Conservation (phyloP, 306 rosid species). For the Carpinus viminea region DNA sequence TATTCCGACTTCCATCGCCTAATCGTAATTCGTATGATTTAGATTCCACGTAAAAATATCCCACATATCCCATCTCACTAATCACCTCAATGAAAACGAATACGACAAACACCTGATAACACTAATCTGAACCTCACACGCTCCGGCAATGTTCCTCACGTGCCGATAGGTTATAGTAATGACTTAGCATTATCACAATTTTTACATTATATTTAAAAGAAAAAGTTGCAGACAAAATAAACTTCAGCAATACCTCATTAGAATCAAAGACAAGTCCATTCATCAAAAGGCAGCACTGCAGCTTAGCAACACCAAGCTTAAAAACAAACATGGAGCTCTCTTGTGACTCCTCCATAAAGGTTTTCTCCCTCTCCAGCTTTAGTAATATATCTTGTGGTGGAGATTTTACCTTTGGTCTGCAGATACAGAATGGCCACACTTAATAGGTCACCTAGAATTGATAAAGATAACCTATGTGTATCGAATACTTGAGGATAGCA, state of each 20-base stretch:
- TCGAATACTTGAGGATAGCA: slow-evolving; percentile 15
- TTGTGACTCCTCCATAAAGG: slow-evolving; percentile 61
- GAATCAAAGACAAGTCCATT: slow-evolving; percentile 89
- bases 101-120: too few relatives aligned
- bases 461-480: slow-evolving; percentile 6
- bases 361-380: slow-evolving; percentile 81
- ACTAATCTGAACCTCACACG: too few relatives aligned
- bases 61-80: too few relatives aligned
- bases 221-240: too few relatives aligned
- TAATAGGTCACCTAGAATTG: slow-evolving; percentile 16
- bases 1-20: too few relatives aligned
- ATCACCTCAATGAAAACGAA: too few relatives aligned
- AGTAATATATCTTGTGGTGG: slow-evolving; percentile 82
- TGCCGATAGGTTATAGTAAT: too few relatives aligned
- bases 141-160: too few relatives aligned
- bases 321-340: slow-evolving; percentile 76
- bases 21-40: too few relatives aligned
- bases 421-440: slow-evolving; percentile 33
- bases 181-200: too few relatives aligned
- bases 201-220: too few relatives aligned
- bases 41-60: too few relatives aligned
- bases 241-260: slow-evolving; percentile 57
- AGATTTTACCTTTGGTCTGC: slow-evolving; percentile 82
- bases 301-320: slow-evolving; percentile 77
- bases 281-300: slow-evolving; percentile 76